Evolutionary conservation across 495 filamentous ascomycete genomes (phyloP).

Genomic region (Polyplosphaeria fusca): DNA sequence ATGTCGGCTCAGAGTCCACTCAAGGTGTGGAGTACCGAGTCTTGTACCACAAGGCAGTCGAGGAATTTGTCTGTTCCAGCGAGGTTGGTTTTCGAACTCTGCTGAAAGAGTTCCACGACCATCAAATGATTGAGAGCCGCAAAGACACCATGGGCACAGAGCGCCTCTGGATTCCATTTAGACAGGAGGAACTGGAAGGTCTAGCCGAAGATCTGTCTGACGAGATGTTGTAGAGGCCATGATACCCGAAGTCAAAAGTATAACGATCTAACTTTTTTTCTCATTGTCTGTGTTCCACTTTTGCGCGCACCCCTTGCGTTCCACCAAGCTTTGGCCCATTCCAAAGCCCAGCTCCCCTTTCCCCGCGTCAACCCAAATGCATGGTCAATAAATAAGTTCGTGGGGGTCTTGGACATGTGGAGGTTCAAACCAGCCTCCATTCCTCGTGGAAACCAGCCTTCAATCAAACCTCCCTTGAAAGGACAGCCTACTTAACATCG

Average conservation of each 20-base stretch:
- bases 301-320: not conserved
- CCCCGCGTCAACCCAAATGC: not conserved
- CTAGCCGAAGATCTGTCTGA: conserved; percentile 68
- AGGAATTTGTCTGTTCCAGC: conserved; percentile 93
- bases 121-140: conserved; percentile 87
- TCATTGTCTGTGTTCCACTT: not conserved
- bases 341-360: not conserved
- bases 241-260: not conserved
- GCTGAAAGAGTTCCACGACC: conserved; percentile 95
- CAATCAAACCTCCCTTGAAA: not conserved
- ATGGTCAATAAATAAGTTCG: not conserved
- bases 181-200: conserved; percentile 82
- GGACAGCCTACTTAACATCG: too few relatives aligned
- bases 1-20: conserved; percentile 6
- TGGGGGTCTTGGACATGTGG: not conserved
- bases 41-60: conserved; percentile 90
- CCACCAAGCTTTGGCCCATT: not conserved
- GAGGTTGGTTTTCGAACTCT: conserved; percentile 93
- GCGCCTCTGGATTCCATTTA: conserved; percentile 77
- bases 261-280: not conserved
- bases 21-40: conserved; percentile 81
- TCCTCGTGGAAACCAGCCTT: not conserved
- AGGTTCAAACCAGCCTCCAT: not conserved
- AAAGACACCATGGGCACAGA: conserved; percentile 85
- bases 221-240: conserved; percentile 10